phyloP scores from a whole-genome alignment of 306 rosid species.

The Hippophae rhamnoides region DNA sequence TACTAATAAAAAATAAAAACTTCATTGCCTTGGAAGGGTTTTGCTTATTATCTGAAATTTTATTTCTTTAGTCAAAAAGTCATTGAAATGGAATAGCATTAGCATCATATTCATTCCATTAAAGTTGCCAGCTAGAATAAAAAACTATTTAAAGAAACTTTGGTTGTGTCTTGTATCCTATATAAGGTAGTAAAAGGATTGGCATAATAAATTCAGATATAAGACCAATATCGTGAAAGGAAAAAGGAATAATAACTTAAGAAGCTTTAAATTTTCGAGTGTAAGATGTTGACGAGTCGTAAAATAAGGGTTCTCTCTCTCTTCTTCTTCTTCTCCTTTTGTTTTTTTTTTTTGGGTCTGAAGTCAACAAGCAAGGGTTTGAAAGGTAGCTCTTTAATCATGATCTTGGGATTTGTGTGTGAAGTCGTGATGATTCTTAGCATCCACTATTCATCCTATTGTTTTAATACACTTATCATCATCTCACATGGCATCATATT shows the following conservation, averaged over 20 bases:
- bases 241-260: slow-evolving; percentile 27
- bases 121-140: slow-evolving; percentile 35
- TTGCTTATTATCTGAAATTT: not conserved
- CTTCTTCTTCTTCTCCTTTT: too few species aligned
- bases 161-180: slow-evolving; percentile 25
- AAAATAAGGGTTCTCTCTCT: not conserved
- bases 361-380: slow-evolving; percentile 5
- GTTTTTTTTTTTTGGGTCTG: too few species aligned
- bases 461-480: slow-evolving; percentile 20
- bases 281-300: slow-evolving; percentile 43
- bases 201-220: slow-evolving; percentile 25
- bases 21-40: not conserved
- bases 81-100: not conserved
- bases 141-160: slow-evolving; percentile 28
- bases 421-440: slow-evolving; percentile 8
- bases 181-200: slow-evolving; percentile 16
- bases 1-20: not conserved
- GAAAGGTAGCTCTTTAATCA: slow-evolving; percentile 37
- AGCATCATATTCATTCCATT: not conserved
- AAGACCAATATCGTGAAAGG: slow-evolving; percentile 18
- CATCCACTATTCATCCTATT: slow-evolving; percentile 9
- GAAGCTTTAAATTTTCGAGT: slow-evolving; percentile 44
- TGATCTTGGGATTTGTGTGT: slow-evolving; percentile 27
- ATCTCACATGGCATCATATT: not conserved
- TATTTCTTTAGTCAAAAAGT: not conserved